Percentiles rank a stretch among this genome's conserved stretches.
Evolutionary conservation across 805 yeast genomes (phyloP).

Genomic region (Saccharomycopsis guyanensis): DNA sequence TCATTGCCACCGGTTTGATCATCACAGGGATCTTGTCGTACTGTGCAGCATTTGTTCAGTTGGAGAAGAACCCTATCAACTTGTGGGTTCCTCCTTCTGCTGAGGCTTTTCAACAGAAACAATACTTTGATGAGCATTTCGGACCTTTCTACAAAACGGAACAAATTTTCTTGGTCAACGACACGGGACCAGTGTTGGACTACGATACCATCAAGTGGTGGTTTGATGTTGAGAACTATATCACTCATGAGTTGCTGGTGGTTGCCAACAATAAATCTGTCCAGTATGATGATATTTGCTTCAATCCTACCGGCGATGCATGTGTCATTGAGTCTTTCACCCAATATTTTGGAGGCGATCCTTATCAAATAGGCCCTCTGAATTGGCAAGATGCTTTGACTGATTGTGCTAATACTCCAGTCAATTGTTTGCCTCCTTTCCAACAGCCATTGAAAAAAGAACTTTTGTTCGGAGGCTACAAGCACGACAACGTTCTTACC

Average conservation of each 20-base stretch:
- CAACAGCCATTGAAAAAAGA: conserved; percentile 81
- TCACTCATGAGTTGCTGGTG: conserved; percentile 27
- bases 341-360: conserved; percentile 72
- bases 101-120: conserved; percentile 58
- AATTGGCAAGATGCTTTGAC: conserved; percentile 51
- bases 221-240: conserved; percentile 66
- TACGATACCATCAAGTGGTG: conserved; percentile 81
- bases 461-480: conserved; percentile 57
- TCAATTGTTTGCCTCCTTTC: conserved; percentile 80
- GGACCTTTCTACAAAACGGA: conserved; percentile 91
- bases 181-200: conserved; percentile 58
- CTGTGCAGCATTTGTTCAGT: conserved; percentile 45
- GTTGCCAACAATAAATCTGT: conserved; percentile 20
- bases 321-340: conserved; percentile 87
- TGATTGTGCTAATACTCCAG: conserved; percentile 72
- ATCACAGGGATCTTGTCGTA: conserved; percentile 40
- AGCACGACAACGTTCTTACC: conserved; percentile 41
- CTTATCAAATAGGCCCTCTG: conserved; percentile 38
- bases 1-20: conserved; percentile 37
- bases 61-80: conserved; percentile 75
- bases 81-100: conserved; percentile 86
- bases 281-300: conserved; percentile 61
- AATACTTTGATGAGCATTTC: conserved; percentile 67
- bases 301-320: conserved; percentile 70
- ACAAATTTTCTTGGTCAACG: conserved; percentile 68